Base-by-base conservation (phyloP, 1,284 basidiomycete species). In the Ceratorhiza oryzae-sativae region DNA sequence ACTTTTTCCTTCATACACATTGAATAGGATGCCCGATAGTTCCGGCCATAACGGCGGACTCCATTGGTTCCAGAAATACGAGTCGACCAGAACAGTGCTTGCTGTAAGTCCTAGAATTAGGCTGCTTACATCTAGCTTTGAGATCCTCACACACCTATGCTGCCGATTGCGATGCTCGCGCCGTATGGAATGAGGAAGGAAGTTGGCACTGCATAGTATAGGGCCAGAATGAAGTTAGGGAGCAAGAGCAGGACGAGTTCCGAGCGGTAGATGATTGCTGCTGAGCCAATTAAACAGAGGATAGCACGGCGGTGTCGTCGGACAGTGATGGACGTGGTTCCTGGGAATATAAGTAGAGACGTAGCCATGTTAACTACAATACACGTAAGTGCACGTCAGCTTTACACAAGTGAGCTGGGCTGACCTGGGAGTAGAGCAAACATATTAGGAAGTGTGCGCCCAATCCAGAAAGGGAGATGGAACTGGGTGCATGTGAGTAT, bases 401-500 rank as follows among this genome's bases (percentile, higher is more conserved):
- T 39, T 4, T 15, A 49, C 12, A 10, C 30, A 55, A 23, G 30
- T 12, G 25, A 32, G n/a, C 18, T 30, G 3, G 23, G 78, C 86
- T 63, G 75, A 95, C 94, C 90, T 63, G 90, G 87, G 9, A 92
- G 84, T 20, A 97, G 83, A 2, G 95, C 95, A 74, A 95, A 88
- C 87, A 95, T 96, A 80, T 99, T 99, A 0, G 97, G 96, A 15
- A 98, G 82, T 0, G 97, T 97, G 56, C 97, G 84, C 2, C 94
- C 89, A 81, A 94, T 91, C 90, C 95, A 99, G 80, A 95, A 99
- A 2, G 90, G 89, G 12, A 95, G 80, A 79, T 98, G 97, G 79
- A 98, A 98, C 79, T 97, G 95, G 0, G 88, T 87, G 72, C 89
- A 86, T 1, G 89, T 89, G 25, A 97, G 78, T 0, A 94, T 72